phyloP scores from a whole-genome alignment of 1,284 basidiomycete species.

The Ceratobasidium sp. region DNA sequence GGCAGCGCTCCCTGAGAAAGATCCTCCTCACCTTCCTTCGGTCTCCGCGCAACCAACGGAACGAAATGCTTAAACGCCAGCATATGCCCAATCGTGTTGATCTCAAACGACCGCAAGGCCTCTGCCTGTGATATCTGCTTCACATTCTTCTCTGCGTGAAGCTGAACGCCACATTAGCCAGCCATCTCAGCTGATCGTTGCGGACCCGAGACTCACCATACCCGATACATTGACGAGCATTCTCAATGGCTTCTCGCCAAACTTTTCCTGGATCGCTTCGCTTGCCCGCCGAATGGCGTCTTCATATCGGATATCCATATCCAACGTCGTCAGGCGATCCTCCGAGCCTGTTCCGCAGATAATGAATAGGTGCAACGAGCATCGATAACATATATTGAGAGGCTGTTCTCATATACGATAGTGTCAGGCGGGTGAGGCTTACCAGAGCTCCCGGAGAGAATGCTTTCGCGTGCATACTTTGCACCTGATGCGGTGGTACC shows the following conservation, averaged over 20 bases:
- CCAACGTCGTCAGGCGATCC: conserved; percentile 40
- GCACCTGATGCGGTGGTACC: conserved; percentile 43
- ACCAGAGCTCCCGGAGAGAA: conserved; percentile 38
- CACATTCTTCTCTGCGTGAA: conserved; percentile 46
- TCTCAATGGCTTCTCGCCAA: conserved; percentile 43
- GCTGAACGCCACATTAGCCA: conserved; percentile 1
- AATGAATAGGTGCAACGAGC: background rate
- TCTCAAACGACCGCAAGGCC: conserved; percentile 42
- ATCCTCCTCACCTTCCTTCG: conserved; percentile 40
- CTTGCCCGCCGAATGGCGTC: conserved; percentile 38
- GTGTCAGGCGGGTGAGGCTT: conserved; percentile 16
- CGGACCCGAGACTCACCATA: conserved; percentile 38
- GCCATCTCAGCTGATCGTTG: background rate
- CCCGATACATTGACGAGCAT: conserved; percentile 45
- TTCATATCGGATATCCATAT: conserved; percentile 45
- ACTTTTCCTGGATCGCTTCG: conserved; percentile 41
- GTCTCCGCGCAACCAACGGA: conserved; percentile 39
- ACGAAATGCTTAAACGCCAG: conserved; percentile 46
- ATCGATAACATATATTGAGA: background rate
- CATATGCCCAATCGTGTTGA: conserved; percentile 46
- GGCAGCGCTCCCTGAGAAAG: conserved; percentile 30
- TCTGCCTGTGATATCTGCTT: conserved; percentile 39
- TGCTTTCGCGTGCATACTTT: conserved; percentile 25
- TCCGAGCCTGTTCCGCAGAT: conserved; percentile 15
- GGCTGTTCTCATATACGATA: background rate